phyloP scores from a whole-genome alignment of 2,329 filamentous ascomycete genomes.

The Monilinia polystroma region DNA sequence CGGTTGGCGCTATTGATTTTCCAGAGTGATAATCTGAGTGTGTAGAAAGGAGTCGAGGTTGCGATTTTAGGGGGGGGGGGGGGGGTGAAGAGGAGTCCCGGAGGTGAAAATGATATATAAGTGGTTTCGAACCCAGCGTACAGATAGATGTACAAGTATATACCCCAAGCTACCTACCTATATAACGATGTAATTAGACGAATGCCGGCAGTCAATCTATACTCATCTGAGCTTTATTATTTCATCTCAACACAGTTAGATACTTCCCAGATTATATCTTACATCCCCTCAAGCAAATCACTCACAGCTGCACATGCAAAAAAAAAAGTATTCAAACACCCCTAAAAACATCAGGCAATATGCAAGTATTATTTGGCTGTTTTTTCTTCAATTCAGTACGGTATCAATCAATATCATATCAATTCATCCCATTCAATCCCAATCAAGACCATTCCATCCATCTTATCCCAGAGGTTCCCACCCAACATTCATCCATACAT shows the following conservation, averaged over 20 bases:
- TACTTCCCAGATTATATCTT: background rate
- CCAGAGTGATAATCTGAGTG: constrained; percentile 74
- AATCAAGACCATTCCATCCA: constrained; percentile 14
- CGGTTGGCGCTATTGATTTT: constrained; percentile 84
- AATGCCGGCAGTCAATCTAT: background rate
- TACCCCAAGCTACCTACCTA: background rate
- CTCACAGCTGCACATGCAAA: background rate
- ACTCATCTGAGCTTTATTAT: background rate
- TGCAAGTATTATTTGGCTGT: constrained; percentile 12
- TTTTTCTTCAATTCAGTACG: constrained; percentile 8
- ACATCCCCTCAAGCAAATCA: background rate
- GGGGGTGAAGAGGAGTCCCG: too few species aligned
- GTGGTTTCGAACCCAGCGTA: background rate
- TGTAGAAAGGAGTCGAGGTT: constrained; percentile 8
- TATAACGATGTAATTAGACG: background rate
- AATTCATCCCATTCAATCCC: constrained; percentile 8
- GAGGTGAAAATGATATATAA: background rate
- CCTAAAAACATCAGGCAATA: background rate
- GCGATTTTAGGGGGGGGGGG: too few species aligned
- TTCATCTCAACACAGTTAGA: too few species aligned
- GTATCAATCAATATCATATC: constrained; percentile 11
- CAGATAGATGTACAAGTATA: too few species aligned
- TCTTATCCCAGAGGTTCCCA: constrained; percentile 5
- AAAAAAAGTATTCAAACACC: background rate
- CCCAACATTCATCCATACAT: constrained; percentile 5